Evolutionary conservation across 257 asterid genomes (phyloP), one percentile per base, ranked within the genome.

Genomic region (Nicotiana sylvestris): DNA sequence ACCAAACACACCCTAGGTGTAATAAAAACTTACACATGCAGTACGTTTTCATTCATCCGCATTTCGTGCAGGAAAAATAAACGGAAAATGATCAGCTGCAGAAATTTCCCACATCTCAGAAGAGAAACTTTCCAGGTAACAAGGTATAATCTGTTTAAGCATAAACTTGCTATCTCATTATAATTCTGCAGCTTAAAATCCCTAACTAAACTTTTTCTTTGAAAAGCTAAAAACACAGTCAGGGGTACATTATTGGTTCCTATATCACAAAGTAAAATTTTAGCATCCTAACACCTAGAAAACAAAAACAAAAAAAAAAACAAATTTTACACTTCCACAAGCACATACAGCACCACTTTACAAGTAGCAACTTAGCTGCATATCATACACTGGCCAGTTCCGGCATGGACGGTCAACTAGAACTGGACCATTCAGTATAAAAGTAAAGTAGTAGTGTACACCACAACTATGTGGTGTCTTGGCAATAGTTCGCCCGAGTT

Each of bases 341-440:
- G 46, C 80, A 76, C 80, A 76, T 51, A 51, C 46, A 51, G 30
- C 29, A 76, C 80, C 80, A 76, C 64, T 76, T 76, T 51, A 76
- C 46, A 76, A 2, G 12, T 15, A 76, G 25, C 10, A 74, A 51
- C 27, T 74, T 49, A 51, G 80, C 9, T 76, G 65, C 16, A 15
- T 76, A 39, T 51, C 17, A 51, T 76, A 7, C 51, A 53, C 4
- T 29, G 80, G 80, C 46, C 49, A 76, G 79, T 53, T 53, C 18
- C 58, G 2, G 18, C 18, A 53, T 15, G 58, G 58, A 53, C 58
- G 18, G 18, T 53, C 58, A 53, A 1, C 18, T 53, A 15, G 58
- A 53, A 53, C 58, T 15, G 58, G 58, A 53, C 6, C 58, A 3
- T 11, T 53, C 58, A 53, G 17, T 53, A 53, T 4, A 43, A 43